phyloP scores from a whole-genome alignment of 1,284 basidiomycete genomes.

The Heterobasidion annosum region DNA sequence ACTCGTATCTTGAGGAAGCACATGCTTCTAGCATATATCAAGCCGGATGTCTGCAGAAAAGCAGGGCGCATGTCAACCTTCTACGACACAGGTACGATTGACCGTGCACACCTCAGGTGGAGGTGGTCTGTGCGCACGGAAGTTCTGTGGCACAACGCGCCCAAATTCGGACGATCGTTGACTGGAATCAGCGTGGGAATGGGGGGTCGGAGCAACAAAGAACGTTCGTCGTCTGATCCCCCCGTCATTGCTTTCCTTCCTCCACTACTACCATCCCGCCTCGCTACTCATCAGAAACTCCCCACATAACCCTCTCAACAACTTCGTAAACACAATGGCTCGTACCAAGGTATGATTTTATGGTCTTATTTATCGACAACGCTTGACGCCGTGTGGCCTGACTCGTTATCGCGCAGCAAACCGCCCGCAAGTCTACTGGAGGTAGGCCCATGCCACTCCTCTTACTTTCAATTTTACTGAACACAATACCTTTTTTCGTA shows the following conservation, averaged over 20 bases:
- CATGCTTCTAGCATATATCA: too few relatives aligned
- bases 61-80: too few relatives aligned
- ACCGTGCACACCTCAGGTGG: background rate
- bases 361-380: background rate
- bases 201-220: constrained; percentile 12
- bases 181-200: constrained; percentile 11
- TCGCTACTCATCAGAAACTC: background rate
- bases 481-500: constrained; percentile 12
- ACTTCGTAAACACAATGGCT: constrained; percentile 7
- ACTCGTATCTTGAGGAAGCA: too few relatives aligned
- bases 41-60: too few relatives aligned
- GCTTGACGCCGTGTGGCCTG: background rate
- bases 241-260: constrained; percentile 3
- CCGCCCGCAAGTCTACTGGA: constrained; percentile 49
- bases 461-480: constrained; percentile 5
- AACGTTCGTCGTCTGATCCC: constrained; percentile 10
- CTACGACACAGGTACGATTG: background rate
- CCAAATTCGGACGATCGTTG: constrained; percentile 10
- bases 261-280: constrained; percentile 9
- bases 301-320: constrained; percentile 4
- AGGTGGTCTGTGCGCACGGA: background rate
- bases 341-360: constrained; percentile 11
- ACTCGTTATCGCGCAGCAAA: constrained; percentile 10
- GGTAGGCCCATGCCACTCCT: constrained; percentile 31
- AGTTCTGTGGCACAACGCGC: constrained; percentile 8